Conservation (phyloP, 2,329 filamentous ascomycete species). For the Neonectria faginata region DNA sequence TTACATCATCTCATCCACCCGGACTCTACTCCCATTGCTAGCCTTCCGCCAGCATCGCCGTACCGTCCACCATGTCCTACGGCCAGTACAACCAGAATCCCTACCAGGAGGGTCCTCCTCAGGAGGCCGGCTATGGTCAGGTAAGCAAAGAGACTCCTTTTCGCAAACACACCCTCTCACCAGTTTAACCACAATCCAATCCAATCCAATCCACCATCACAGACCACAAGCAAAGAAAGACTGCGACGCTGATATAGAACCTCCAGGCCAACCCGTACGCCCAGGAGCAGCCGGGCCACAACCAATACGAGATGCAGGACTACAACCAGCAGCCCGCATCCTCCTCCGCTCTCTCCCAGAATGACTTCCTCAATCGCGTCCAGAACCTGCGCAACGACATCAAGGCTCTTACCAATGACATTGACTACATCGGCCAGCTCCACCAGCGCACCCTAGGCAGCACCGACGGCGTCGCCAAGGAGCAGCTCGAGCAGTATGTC, state of each 20-base stretch:
- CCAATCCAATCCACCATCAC: not conserved
- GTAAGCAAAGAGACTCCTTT: constrained; percentile 51
- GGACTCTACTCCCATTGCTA: constrained; percentile 36
- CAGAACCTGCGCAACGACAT: constrained; percentile 76
- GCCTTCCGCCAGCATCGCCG: constrained; percentile 30
- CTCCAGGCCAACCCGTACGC: constrained; percentile 47
- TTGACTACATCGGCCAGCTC: constrained; percentile 74
- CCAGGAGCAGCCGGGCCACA: constrained; percentile 48
- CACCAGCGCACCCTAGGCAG: constrained; percentile 79
- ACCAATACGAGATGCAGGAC: constrained; percentile 67
- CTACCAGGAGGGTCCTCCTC: constrained; percentile 66
- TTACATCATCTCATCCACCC: constrained; percentile 34
- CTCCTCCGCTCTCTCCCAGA: constrained; percentile 62
- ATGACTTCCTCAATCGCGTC: constrained; percentile 77
- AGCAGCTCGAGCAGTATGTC: constrained; percentile 75
- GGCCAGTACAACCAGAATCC: constrained; percentile 73
- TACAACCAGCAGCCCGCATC: constrained; percentile 55
- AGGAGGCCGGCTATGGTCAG: constrained; percentile 60
- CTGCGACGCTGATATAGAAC: constrained; percentile 29
- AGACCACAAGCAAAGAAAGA: constrained; percentile 25
- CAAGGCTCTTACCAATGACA: constrained; percentile 71
- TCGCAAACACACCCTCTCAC: constrained; percentile 14
- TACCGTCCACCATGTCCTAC: constrained; percentile 66
- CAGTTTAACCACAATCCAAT: not conserved
- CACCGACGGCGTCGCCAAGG: constrained; percentile 66